phyloP scores from a whole-genome alignment of 2,329 filamentous ascomycete species.

The Aureobasidium lini region DNA sequence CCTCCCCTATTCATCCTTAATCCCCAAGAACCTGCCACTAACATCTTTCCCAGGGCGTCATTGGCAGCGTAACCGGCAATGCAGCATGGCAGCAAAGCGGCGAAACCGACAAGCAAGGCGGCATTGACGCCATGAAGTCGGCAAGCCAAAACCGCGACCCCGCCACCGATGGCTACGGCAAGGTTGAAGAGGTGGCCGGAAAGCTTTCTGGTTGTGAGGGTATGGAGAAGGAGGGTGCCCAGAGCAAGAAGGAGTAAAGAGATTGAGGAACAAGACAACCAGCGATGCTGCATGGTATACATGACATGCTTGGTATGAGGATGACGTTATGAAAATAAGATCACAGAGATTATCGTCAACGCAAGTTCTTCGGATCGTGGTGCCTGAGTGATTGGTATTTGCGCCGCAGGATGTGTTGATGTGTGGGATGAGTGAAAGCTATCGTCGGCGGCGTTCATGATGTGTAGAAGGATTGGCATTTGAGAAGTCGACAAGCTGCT shows the following conservation, averaged over 20 bases:
- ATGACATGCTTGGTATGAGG: background rate
- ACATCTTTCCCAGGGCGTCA: constrained; percentile 42
- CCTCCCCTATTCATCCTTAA: no score
- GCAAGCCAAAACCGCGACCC: constrained; percentile 52
- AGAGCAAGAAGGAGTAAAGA: background rate
- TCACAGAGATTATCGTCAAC: no score
- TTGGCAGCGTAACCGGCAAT: constrained; percentile 56
- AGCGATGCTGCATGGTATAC: background rate
- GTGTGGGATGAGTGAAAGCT: no score
- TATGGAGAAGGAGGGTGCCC: constrained; percentile 56
- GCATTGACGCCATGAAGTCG: constrained; percentile 54
- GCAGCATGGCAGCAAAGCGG: constrained; percentile 57
- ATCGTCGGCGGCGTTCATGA: no score
- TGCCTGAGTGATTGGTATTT: no score
- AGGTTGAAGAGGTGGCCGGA: constrained; percentile 57
- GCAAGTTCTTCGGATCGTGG: no score
- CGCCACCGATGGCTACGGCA: constrained; percentile 49
- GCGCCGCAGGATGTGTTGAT: no score
- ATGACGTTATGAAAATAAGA: background rate
- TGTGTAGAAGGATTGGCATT: no score
- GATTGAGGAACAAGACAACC: background rate
- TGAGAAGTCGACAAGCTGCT: no score
- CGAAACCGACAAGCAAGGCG: constrained; percentile 56
- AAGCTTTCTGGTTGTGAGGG: constrained; percentile 60
- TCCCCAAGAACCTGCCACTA: background rate